Evolutionary conservation across 1,284 basidiomycete genomes (phyloP), one percentile per base, ranked within the genome.

Genomic region (Ceratobasidium sp.): DNA sequence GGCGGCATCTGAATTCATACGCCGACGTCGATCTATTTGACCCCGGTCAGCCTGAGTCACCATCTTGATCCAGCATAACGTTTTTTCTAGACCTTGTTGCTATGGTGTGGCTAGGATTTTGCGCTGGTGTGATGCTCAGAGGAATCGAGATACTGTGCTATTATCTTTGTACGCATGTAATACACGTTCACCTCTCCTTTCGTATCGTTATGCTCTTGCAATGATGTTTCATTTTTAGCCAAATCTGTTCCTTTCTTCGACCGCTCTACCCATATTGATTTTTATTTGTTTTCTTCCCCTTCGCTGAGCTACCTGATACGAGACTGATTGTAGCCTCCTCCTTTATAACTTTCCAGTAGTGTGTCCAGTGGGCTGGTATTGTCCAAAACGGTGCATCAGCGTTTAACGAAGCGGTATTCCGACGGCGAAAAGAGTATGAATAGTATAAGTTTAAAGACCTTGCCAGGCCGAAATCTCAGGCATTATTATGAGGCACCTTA

Each of bases 11-110:
- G 54, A 71, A 60, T 56, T 71, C 53, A 35, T 20, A 37, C 17
- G 31, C 60, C 31, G 33, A 23, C 67, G 71, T 31, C 60, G 71
- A 75, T 75, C 60, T 37, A 10, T 20, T 31, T 28, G 60, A 53
- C 71, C 56, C 71, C 71, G 33, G 49, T 65, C 61, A 75, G 31
- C 13, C 7, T 15, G 39, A 23, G 37, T 15, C 53, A 39, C 39
- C 37, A 6, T 42, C 39, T 42, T n/a, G n/a, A n/a, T n/a, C n/a
- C 6, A n/a, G 28, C 26, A 56, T 28, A 26, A 28, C n/a, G 23
- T 56, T 60, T 15, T n/a, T n/a, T n/a, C n/a, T 35, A 31, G 6
- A 20, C 33, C 28, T 26, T 20, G 53, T 60, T 15, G 56, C 17
- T 31, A 31, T 60, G 31, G 56, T 7, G 31, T 42, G 56, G 33